phyloP scores from a whole-genome alignment of 192 early-diverging fungal genomes.

The Entomortierella beljakovae region DNA sequence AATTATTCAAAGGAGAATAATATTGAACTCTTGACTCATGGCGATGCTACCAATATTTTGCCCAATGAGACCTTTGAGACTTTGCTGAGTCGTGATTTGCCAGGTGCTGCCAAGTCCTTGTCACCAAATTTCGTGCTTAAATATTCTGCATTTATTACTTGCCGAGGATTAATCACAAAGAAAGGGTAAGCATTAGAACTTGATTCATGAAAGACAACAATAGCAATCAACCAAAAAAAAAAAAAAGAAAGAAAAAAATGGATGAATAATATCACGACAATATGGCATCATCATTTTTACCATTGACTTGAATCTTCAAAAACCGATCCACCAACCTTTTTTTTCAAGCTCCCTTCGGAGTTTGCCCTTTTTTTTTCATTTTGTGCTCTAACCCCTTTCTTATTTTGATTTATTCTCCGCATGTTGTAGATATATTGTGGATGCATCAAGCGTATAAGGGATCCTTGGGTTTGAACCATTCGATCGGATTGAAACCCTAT shows the following conservation, averaged over 20 bases:
- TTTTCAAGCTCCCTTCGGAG: neutral
- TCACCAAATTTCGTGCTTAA: slow-evolving; percentile 65
- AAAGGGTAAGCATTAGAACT: slow-evolving; percentile 55
- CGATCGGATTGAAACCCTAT: neutral
- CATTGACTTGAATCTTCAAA: too few species aligned
- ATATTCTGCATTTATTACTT: slow-evolving; percentile 60
- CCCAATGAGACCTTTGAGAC: slow-evolving; percentile 48
- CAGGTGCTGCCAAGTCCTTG: slow-evolving; percentile 15
- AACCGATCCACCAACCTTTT: too few species aligned
- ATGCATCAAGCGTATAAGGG: slow-evolving; percentile 30
- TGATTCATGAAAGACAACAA: neutral
- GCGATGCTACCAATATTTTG: slow-evolving; percentile 62
- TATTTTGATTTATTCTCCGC: slow-evolving; percentile 3
- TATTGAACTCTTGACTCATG: slow-evolving; percentile 59
- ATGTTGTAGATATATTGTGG: slow-evolving; percentile 41
- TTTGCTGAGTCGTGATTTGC: slow-evolving; percentile 46
- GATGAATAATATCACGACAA: neutral
- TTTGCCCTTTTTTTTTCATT: neutral
- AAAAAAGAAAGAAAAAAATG: neutral
- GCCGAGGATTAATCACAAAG: slow-evolving; percentile 60
- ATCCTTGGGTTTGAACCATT: neutral
- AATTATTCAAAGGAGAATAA: slow-evolving; percentile 53
- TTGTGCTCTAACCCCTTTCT: neutral
- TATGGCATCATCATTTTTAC: slow-evolving; percentile 7
- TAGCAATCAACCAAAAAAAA: neutral